Evolutionary conservation across 1,139 yeast species (phyloP).

Genomic region (Magnusiomyces fungicola): DNA sequence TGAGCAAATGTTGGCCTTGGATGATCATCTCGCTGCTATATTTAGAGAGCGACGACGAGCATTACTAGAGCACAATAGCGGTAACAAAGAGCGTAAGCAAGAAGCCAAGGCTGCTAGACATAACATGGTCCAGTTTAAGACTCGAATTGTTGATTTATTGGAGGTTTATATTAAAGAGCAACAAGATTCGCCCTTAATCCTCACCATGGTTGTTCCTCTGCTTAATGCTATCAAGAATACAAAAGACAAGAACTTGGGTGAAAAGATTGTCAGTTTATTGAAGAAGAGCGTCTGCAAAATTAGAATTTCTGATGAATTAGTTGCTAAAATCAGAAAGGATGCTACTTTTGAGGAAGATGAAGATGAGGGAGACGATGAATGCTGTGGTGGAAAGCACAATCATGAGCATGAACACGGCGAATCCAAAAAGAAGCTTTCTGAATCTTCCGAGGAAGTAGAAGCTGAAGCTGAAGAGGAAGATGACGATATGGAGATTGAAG

Average conservation of each 20-base stretch:
- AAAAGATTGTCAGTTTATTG: conserved; percentile 65
- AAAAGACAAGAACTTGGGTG: conserved; percentile 59
- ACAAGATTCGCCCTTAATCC: conserved; percentile 31
- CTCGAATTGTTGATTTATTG: conserved; percentile 67
- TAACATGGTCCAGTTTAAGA: conserved; percentile 71
- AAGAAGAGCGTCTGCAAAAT: conserved; percentile 57
- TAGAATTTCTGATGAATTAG: conserved; percentile 21
- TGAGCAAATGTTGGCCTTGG: conserved; percentile 95
- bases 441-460: conserved; percentile 10
- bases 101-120: conserved; percentile 74
- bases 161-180: conserved; percentile 42
- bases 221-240: conserved; percentile 58
- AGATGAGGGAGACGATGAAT: conserved; percentile 8
- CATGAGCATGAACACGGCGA: conserved; percentile 17
- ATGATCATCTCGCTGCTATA: conserved; percentile 72
- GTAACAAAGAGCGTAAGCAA: conserved; percentile 36
- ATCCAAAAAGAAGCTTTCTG: conserved; percentile 19
- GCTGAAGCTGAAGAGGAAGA: conserved; percentile 11
- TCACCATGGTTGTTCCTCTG: conserved; percentile 51
- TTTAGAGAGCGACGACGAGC: conserved; percentile 53
- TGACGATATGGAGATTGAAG: conserved; percentile 10
- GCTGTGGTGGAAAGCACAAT: conserved; percentile 17
- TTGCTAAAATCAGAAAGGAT: neutral
- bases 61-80: conserved; percentile 18
- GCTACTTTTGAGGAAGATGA: conserved; percentile 18